phyloP scores from a whole-genome alignment of 805 yeast species.

The Nakazawaea ernobii region DNA sequence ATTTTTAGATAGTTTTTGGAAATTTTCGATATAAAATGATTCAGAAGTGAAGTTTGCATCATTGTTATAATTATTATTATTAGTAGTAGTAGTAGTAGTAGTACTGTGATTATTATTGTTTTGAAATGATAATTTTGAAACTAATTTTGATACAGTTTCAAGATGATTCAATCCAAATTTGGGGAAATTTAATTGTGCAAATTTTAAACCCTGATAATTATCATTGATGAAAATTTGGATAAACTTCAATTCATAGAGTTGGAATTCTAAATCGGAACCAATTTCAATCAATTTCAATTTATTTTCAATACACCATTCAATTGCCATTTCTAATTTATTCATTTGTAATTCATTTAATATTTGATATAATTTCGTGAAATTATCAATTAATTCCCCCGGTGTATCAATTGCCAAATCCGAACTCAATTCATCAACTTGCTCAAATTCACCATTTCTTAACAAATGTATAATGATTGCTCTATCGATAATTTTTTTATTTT shows the following conservation, averaged over 20 bases:
- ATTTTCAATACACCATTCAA: constrained; percentile 38
- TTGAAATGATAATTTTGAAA: constrained; percentile 28
- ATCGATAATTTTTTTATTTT: constrained; percentile 15
- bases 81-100: too few species aligned
- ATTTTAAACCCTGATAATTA: constrained; percentile 30
- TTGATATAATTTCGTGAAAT: constrained; percentile 36
- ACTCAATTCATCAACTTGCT: constrained; percentile 17
- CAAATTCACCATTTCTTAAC: constrained; percentile 25
- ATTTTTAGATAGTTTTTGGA: constrained; percentile 16
- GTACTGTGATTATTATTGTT: too few species aligned
- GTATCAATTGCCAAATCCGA: constrained; percentile 22
- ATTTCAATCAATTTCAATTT: constrained; percentile 20
- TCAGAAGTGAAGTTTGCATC: constrained; percentile 1
- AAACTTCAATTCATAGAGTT: constrained; percentile 37
- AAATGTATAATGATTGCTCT: constrained; percentile 27
- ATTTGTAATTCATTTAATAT: constrained; percentile 31
- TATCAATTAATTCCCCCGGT: constrained; percentile 23
- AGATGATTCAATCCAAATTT: constrained; percentile 34
- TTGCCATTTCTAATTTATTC: constrained; percentile 37
- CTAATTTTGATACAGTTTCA: constrained; percentile 36
- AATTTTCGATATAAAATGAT: background rate
- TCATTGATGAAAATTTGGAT: constrained; percentile 23
- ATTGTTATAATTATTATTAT: too few species aligned
- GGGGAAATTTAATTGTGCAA: constrained; percentile 36
- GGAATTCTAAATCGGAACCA: constrained; percentile 40